Evolutionary conservation across 2,329 filamentous ascomycete genomes (phyloP).

Genomic region (Berkeleyomyces basicola): DNA sequence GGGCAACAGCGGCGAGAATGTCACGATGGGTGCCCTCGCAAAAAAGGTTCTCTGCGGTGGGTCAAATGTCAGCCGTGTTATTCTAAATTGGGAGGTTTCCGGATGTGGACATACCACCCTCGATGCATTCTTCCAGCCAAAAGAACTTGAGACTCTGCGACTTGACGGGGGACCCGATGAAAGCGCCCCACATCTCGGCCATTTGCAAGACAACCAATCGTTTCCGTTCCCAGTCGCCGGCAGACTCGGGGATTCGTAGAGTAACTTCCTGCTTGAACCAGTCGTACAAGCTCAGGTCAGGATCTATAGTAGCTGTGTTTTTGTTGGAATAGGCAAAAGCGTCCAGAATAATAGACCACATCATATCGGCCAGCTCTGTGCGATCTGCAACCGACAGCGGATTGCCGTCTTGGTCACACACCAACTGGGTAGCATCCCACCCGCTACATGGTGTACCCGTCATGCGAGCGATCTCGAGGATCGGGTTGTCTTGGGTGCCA

Average conservation of each 20-base stretch:
- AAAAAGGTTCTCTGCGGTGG: constrained; percentile 37
- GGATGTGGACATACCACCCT: constrained; percentile 35
- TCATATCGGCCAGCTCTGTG: constrained; percentile 31
- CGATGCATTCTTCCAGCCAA: constrained; percentile 63
- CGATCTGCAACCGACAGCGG: constrained; percentile 31
- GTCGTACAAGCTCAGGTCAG: constrained; percentile 33
- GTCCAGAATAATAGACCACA: constrained; percentile 52
- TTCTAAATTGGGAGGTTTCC: background rate
- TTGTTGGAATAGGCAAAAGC: constrained; percentile 52
- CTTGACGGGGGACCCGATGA: constrained; percentile 47
- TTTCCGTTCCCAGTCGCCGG: constrained; percentile 24
- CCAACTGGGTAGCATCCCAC: constrained; percentile 35
- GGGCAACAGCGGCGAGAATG: constrained; percentile 40
- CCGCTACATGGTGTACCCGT: constrained; percentile 35
- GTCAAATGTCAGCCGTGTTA: background rate
- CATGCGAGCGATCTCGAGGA: constrained; percentile 46
- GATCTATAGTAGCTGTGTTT: constrained; percentile 29
- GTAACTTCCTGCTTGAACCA: constrained; percentile 33
- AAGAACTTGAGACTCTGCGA: constrained; percentile 59
- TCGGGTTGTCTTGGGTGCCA: constrained; percentile 53
- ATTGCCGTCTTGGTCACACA: constrained; percentile 40
- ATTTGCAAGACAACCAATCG: constrained; percentile 32
- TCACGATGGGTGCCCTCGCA: constrained; percentile 42
- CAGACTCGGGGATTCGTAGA: constrained; percentile 30
- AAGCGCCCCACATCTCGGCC: constrained; percentile 53